phyloP scores from a whole-genome alignment of 2,329 filamentous ascomycete species.

The Venturia effusa region DNA sequence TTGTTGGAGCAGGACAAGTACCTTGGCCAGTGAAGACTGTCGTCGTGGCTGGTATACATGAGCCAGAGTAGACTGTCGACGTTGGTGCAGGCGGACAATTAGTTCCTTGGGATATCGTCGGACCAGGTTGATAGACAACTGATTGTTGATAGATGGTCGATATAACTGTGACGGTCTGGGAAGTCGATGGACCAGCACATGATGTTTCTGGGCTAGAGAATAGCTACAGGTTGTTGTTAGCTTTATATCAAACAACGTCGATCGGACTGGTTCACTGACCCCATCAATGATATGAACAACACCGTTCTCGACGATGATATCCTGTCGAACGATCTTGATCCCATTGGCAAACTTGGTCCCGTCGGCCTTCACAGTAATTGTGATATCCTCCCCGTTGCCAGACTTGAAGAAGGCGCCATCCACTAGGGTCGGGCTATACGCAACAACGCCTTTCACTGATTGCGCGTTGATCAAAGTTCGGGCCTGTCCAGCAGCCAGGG shows the following conservation, averaged over 20 bases:
- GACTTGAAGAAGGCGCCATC: not conserved
- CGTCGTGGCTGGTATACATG: not conserved
- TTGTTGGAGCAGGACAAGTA: not conserved
- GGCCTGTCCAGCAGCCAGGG: not conserved
- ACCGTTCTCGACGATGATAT: not conserved
- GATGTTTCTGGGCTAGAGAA: not conserved
- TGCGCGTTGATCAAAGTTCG: not conserved
- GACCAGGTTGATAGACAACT: not conserved
- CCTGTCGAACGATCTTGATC: not conserved
- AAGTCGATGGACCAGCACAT: not conserved
- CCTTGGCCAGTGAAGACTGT: not conserved
- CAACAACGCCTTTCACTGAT: not conserved
- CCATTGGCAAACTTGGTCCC: not conserved
- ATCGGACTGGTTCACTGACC: no score
- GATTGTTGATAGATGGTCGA: not conserved
- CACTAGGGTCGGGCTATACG: not conserved
- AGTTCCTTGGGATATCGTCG: not conserved
- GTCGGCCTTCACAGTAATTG: not conserved
- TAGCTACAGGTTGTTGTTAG: no score
- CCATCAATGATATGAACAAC: not conserved
- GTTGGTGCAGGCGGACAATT: not conserved
- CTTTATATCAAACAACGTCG: no score
- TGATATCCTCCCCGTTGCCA: not conserved
- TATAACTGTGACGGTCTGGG: not conserved
- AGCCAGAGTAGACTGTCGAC: not conserved